Percentiles rank a stretch among this genome's conserved stretches.
phyloP scores from a whole-genome alignment of 495 filamentous ascomycete species.

The Neurospora intermedia region DNA sequence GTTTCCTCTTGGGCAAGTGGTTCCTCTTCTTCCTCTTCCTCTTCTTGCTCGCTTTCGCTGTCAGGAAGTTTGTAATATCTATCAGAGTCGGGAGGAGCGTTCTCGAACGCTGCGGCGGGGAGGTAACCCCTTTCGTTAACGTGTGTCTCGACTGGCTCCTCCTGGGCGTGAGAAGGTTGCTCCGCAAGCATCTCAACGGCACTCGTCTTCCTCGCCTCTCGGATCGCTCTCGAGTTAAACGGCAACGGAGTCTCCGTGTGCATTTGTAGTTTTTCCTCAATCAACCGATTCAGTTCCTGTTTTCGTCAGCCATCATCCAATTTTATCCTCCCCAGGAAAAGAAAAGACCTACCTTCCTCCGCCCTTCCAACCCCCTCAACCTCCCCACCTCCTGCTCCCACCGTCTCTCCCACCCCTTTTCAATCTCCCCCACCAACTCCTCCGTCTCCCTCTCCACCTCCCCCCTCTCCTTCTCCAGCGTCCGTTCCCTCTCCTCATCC shows the following conservation, averaged over 20 bases:
- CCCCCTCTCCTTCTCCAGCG: conserved; percentile 9
- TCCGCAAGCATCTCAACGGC: not conserved
- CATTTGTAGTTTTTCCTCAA: conserved; percentile 21
- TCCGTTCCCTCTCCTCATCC: conserved; percentile 14
- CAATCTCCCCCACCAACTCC: conserved; percentile 16
- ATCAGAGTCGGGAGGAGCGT: not conserved
- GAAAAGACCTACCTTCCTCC: conserved; percentile 10
- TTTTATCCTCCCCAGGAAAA: too few relatives aligned
- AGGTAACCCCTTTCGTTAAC: not conserved
- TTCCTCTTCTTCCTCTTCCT: not conserved
- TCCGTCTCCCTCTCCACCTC: conserved; percentile 23
- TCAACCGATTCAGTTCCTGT: conserved; percentile 27
- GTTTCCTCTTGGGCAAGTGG: too few relatives aligned
- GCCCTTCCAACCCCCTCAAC: conserved; percentile 21
- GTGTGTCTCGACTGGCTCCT: not conserved
- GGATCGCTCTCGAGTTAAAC: not conserved
- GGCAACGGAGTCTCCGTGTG: conserved; percentile 11
- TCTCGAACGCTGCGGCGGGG: not conserved
- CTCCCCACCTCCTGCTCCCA: conserved; percentile 16
- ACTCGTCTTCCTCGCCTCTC: not conserved
- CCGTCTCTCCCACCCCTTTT: conserved; percentile 16
- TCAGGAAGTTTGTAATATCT: too few relatives aligned
- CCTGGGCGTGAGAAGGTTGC: not conserved
- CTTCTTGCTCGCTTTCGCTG: not conserved
- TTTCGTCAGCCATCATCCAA: not conserved